A percentile compares a stretch with the other conserved stretches of the same genome.
phyloP scores from a whole-genome alignment of 768 basidiomycete species.

The Dictyophora rubrovolvata region DNA sequence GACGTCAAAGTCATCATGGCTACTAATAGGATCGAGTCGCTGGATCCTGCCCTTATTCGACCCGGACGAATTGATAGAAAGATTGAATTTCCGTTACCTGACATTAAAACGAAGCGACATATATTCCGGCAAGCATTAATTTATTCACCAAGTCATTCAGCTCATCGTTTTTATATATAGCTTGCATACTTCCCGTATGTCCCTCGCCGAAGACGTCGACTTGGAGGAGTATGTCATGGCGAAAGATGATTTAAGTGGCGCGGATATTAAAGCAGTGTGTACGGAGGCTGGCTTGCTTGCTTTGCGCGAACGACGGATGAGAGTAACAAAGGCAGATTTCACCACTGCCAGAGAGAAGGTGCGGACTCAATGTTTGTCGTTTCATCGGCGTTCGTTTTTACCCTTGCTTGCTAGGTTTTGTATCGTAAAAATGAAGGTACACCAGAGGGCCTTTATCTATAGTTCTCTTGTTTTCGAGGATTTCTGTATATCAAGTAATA shows the following conservation, averaged over 20 bases:
- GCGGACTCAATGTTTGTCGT: not conserved
- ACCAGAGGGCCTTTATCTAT: conserved; percentile 81
- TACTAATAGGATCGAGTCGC: conserved; percentile 92
- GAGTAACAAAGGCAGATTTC: conserved; percentile 87
- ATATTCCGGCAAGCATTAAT: conserved; percentile 68
- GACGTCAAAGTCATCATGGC: conserved; percentile 99
- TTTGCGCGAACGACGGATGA: conserved; percentile 87
- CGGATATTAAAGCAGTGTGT: conserved; percentile 98
- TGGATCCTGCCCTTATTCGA: conserved; percentile 96
- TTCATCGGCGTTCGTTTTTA: conserved; percentile 9
- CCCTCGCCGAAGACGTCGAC: conserved; percentile 75
- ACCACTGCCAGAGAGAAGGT: conserved; percentile 91
- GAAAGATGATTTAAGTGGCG: conserved; percentile 93
- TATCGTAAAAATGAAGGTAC: conserved; percentile 98
- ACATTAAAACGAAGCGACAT: conserved; percentile 97
- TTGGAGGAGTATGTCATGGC: conserved; percentile 92
- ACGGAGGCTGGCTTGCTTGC: conserved; percentile 97
- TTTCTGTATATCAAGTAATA: not conserved
- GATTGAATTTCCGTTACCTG: conserved; percentile 96
- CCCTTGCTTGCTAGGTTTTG: conserved; percentile 45
- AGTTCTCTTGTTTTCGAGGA: conserved; percentile 17
- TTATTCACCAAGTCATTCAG: not conserved
- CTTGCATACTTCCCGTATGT: conserved; percentile 94
- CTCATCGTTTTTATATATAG: conserved; percentile 25
- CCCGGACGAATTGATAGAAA: conserved; percentile 98